These are phyloP conservation scores for Gossypium anomalum DNA, from an alignment of 345 rosid species.

Conservation along the genomic window DNA sequence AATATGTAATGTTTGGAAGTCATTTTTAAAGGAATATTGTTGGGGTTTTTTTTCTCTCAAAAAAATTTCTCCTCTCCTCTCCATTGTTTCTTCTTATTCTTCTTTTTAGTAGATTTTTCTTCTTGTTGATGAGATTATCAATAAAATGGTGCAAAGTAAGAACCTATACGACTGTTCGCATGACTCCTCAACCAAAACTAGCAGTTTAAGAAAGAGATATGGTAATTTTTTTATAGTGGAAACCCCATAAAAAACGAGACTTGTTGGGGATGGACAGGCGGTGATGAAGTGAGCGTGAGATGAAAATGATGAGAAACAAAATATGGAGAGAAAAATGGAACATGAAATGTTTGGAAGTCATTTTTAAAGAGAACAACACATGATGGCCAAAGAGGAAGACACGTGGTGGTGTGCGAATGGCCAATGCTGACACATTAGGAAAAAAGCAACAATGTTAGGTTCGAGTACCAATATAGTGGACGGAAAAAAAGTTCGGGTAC, in stretches of 20 bases:
- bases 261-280: constrained; percentile 9
- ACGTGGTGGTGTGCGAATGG: too few relatives aligned
- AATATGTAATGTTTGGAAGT: neutral
- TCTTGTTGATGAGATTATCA: neutral
- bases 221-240: constrained; percentile 13
- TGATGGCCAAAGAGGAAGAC: too few relatives aligned
- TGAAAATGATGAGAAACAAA: constrained; percentile 15
- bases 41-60: too few relatives aligned
- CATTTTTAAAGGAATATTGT: neutral
- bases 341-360: neutral
- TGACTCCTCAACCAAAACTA: constrained; percentile 24
- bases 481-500: fast-evolving
- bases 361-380: neutral
- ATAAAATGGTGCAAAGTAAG: constrained; percentile 62
- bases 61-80: neutral
- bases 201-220: neutral
- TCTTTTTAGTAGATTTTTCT: neutral
- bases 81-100: neutral
- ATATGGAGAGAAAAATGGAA: constrained; percentile 19
- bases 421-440: too few relatives aligned
- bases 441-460: too few relatives aligned
- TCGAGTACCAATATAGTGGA: too few relatives aligned
- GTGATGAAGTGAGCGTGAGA: constrained; percentile 39
- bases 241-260: constrained; percentile 60
- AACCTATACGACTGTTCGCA: constrained; percentile 90